phyloP scores from a whole-genome alignment of 768 basidiomycete species.

The Rhodocollybia butyracea region DNA sequence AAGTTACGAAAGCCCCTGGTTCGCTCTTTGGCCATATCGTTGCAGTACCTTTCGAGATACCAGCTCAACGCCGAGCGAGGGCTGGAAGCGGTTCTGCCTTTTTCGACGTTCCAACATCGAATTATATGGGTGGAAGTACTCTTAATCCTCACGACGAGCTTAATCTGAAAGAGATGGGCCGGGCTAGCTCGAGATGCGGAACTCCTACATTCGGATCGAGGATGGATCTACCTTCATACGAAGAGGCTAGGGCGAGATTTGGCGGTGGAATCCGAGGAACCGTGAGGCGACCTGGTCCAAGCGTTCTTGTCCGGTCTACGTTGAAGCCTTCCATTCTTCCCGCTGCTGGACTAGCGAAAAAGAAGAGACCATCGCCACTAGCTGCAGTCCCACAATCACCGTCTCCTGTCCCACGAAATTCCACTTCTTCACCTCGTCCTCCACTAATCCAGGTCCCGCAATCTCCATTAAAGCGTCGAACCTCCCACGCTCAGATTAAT shows the following conservation, averaged over 20 bases:
- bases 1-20: constrained; percentile 55
- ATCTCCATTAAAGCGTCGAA: constrained; percentile 16
- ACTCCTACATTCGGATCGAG: constrained; percentile 64
- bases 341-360: constrained; percentile 18
- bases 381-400: constrained; percentile 18
- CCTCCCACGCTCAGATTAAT: constrained; percentile 22
- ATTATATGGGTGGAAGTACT: constrained; percentile 4
- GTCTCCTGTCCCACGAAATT: constrained; percentile 14
- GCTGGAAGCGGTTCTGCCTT: constrained; percentile 21
- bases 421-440: constrained; percentile 7
- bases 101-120: constrained; percentile 16
- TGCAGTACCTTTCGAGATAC: constrained; percentile 59
- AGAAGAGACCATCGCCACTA: constrained; percentile 34
- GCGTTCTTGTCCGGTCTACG: constrained; percentile 7
- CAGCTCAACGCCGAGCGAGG: constrained; percentile 24
- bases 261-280: constrained; percentile 20
- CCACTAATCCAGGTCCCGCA: constrained; percentile 12
- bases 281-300: neutral
- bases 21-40: constrained; percentile 71
- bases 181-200: constrained; percentile 50
- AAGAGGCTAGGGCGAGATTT: constrained; percentile 41
- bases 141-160: constrained; percentile 15
- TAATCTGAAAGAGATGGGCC: constrained; percentile 29
- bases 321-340: constrained; percentile 22
- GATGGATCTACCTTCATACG: constrained; percentile 40